Evolutionary conservation across 73 alveolate genomes (phyloP).

Genomic region (Paramecium sonneborni): DNA sequence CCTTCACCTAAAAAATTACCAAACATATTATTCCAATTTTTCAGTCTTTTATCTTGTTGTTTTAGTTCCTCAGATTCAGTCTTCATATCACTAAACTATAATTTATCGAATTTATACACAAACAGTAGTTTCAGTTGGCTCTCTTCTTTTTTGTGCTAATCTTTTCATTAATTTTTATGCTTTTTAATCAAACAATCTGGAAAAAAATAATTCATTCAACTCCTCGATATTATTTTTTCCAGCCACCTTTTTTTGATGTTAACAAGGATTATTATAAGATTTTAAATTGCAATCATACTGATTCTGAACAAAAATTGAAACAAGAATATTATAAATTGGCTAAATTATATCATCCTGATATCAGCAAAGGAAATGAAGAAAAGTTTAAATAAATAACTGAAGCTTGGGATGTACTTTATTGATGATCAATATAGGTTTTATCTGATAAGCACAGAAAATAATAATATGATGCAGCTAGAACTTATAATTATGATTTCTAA

Average conservation of each 20-base stretch:
- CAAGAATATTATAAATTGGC: slow-evolving; percentile 92
- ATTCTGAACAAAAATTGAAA: slow-evolving; percentile 83
- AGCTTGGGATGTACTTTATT: slow-evolving; percentile 69
- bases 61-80: background rate
- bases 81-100: background rate
- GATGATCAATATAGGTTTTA: background rate
- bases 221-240: slow-evolving; percentile 11
- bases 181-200: slow-evolving; percentile 28
- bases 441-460: background rate
- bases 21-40: slow-evolving; percentile 22
- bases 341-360: slow-evolving; percentile 95
- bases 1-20: slow-evolving; percentile 30
- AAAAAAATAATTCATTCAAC: background rate
- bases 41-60: background rate
- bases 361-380: slow-evolving; percentile 72
- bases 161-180: background rate
- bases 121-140: slow-evolving; percentile 5
- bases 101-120: slow-evolving; percentile 9
- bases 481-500: background rate
- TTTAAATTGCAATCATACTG: slow-evolving; percentile 78
- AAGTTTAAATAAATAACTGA: slow-evolving; percentile 76
- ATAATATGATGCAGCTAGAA: slow-evolving; percentile 20
- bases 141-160: background rate
- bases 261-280: slow-evolving; percentile 69
- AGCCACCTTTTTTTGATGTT: slow-evolving; percentile 28